Base-by-base conservation (phyloP, 176 grass and related monocot species). In the Thinopyrum elongatum region DNA sequence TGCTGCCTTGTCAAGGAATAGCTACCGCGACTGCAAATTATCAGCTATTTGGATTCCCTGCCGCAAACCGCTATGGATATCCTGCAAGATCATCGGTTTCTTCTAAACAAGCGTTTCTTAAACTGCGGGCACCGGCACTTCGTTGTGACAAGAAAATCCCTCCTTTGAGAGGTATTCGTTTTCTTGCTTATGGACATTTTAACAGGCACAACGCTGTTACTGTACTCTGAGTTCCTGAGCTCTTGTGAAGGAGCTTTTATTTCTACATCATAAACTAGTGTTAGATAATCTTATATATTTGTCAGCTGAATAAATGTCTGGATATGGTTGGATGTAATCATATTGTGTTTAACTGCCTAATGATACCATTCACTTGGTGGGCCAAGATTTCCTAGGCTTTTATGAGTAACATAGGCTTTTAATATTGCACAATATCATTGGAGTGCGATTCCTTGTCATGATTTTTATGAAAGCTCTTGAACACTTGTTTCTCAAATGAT, bases 121-220 rank as follows among this genome's bases (percentile, higher is more conserved):
- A 76, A 13, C 63, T 86, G 64, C 79, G 34, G 41, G 23, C 38
- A 31, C 30, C 84, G 27, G 39, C 83, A 41, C 35, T 90, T 86
- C 64, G 28, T 39, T 41, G 3, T 64, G 84, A 78, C 28, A 78
- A 86, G 41, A 79, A 82, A 63, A 28, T 8, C 8, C 64, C 36
- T 3, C 59, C 80, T 69, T 25, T 80, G 85, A 79, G 85, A 87
- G 89, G 85, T 91, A 87, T 60, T 66, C 11, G 16, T 47, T 57
- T 83, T 35, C 27, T 55, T 65, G 12, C 41, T 78, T 66, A 33
- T 6, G 42, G 15, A 19, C 27, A 27, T 44, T 66, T 57, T 83
- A 33, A n/a, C n/a, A 16, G 31, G 35, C 16, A 27, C 59, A 53
- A 77, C 5, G 5, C 47, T 57, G 28, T 57, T 28, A 7, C 17